Conservation (phyloP, 2,329 filamentous ascomycete genomes). For the Colletotrichum gloeosporioides region DNA sequence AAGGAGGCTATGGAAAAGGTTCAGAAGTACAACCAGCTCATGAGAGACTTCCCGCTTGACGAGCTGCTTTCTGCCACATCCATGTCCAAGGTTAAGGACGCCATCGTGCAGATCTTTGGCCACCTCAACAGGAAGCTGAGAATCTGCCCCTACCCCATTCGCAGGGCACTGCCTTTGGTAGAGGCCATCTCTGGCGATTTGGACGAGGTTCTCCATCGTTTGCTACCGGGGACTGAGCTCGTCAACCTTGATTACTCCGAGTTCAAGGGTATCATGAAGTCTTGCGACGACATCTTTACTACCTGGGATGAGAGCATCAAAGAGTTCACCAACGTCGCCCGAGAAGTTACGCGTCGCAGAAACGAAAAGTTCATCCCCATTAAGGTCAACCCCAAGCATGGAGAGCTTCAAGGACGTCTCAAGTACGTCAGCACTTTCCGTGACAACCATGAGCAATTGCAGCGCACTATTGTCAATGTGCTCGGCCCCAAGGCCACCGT, state of each 20-base stretch:
- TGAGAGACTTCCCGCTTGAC: slow-evolving; percentile 97
- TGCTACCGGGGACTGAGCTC: slow-evolving; percentile 85
- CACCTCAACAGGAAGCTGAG: slow-evolving; percentile 98
- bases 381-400: slow-evolving; percentile 89
- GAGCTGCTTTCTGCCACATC: slow-evolving; percentile 93
- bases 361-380: slow-evolving; percentile 99
- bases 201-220: slow-evolving; percentile 81
- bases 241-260: slow-evolving; percentile 93
- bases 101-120: slow-evolving; percentile 85
- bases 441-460: slow-evolving; percentile 96
- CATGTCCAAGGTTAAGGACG: slow-evolving; percentile 85
- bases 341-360: slow-evolving; percentile 89
- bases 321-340: slow-evolving; percentile 96
- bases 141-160: slow-evolving; percentile 94
- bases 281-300: slow-evolving; percentile 84
- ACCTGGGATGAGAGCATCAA: slow-evolving; percentile 97
- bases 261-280: slow-evolving; percentile 84
- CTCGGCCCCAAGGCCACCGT: slow-evolving; percentile 76
- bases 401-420: slow-evolving; percentile 86
- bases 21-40: slow-evolving; percentile 97
- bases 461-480: slow-evolving; percentile 96
- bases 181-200: slow-evolving; percentile 96
- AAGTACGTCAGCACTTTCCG: slow-evolving; percentile 95
- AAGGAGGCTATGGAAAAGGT: slow-evolving; percentile 97
- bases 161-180: slow-evolving; percentile 89